Evolutionary conservation across 1,284 basidiomycete genomes (phyloP).

Genomic region (Caloboletus inedulis): DNA sequence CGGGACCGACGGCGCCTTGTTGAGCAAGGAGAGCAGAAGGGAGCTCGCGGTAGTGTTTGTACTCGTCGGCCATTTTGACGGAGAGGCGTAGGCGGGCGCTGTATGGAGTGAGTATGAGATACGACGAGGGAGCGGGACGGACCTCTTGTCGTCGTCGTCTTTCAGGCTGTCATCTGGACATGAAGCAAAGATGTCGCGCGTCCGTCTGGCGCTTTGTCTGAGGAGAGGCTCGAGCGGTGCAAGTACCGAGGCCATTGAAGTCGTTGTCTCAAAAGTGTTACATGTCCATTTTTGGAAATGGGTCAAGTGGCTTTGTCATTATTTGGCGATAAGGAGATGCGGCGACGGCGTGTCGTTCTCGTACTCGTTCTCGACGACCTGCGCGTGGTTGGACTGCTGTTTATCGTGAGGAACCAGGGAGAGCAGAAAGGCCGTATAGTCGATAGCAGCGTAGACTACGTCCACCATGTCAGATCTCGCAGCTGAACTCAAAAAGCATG

Average conservation of each 20-base stretch:
- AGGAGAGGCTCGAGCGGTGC: conserved; percentile 67
- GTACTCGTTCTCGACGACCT: neutral
- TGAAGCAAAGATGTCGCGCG: conserved; percentile 64
- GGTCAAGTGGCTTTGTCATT: conserved; percentile 14
- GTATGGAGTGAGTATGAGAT: neutral
- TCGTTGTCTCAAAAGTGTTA: conserved; percentile 13
- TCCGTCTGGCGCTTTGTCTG: conserved; percentile 55
- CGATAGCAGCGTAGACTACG: conserved; percentile 23
- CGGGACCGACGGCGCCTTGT: conserved; percentile 77
- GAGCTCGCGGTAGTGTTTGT: conserved; percentile 81
- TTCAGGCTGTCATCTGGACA: conserved; percentile 47
- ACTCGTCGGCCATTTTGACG: conserved; percentile 83
- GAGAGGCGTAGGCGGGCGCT: conserved; percentile 67
- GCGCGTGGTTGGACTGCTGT: neutral
- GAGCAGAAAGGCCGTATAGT: neutral
- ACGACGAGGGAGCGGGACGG: conserved; percentile 13
- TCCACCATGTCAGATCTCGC: conserved; percentile 35
- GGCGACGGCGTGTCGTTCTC: neutral
- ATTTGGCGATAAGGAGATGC: conserved; percentile 17
- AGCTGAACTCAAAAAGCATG: conserved; percentile 73
- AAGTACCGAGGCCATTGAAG: conserved; percentile 46
- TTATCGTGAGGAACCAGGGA: neutral
- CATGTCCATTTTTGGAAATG: conserved; percentile 14
- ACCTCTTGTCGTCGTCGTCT: conserved; percentile 69
- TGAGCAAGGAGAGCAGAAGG: conserved; percentile 81